These are phyloP conservation scores for Rhododendron vialii DNA, from an alignment of 148 eudicot genomes.

Conservation along the genomic window DNA sequence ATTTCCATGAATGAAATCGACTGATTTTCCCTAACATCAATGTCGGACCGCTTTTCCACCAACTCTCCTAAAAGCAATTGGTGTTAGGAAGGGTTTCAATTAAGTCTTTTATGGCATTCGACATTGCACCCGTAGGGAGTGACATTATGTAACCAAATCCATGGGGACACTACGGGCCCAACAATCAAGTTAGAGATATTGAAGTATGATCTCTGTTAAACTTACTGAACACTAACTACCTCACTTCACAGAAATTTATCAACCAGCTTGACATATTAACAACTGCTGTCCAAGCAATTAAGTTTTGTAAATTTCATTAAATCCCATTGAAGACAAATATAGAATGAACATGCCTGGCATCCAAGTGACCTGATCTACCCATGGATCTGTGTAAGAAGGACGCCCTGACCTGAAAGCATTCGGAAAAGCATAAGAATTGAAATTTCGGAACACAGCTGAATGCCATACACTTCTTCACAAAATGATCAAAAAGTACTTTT, in stretches of 20 bases:
- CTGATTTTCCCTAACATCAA: not conserved
- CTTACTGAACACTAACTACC: not conserved
- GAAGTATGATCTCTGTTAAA: not conserved
- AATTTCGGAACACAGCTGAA: not conserved
- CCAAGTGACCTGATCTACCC: constrained; percentile 97
- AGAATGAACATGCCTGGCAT: constrained; percentile 52
- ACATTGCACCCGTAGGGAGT: no score
- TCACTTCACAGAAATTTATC: not conserved
- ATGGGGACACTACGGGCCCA: no score
- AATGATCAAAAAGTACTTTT: not conserved
- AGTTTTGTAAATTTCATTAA: not conserved
- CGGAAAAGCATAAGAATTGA: not conserved
- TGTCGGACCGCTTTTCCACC: no score
- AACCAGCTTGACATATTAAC: constrained; percentile 3
- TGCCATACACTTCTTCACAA: not conserved
- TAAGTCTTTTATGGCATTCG: no score
- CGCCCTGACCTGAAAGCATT: constrained; percentile 76
- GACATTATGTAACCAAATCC: no score
- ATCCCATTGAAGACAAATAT: not conserved
- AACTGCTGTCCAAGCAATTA: not conserved
- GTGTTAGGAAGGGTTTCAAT: no score
- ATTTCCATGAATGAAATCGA: not conserved
- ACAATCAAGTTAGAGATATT: not conserved
- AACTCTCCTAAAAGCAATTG: no score
- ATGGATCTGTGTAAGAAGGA: constrained; percentile 67